Conservation (phyloP, 116 monocot species). For the Thalassia testudinum region DNA sequence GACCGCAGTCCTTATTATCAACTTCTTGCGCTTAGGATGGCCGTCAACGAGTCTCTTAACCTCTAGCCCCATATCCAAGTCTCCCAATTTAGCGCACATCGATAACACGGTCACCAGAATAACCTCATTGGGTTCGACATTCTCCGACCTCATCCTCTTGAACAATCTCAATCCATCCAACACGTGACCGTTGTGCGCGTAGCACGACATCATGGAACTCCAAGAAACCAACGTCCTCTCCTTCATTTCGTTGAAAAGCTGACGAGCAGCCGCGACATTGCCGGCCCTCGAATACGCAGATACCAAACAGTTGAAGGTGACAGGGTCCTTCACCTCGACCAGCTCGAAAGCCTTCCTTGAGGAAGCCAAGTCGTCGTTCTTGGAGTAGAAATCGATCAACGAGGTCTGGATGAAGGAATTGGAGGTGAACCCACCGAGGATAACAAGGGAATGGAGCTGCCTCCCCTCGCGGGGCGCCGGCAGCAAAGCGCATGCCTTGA, state of each 20-base stretch:
- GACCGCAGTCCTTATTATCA: constrained; percentile 66
- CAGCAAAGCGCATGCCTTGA: constrained; percentile 39
- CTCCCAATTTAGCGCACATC: constrained; percentile 55
- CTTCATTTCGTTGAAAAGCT: constrained; percentile 53
- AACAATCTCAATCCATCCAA: constrained; percentile 57
- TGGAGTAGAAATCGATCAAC: constrained; percentile 68
- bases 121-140: constrained; percentile 32
- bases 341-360: constrained; percentile 40
- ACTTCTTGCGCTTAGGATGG: constrained; percentile 12
- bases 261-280: constrained; percentile 29
- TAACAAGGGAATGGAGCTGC: constrained; percentile 30
- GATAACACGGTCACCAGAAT: constrained; percentile 67
- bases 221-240: constrained; percentile 54
- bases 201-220: constrained; percentile 82
- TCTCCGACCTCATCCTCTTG: constrained; percentile 36
- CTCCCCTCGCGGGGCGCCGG: constrained; percentile 21
- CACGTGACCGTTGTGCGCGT: constrained; percentile 36
- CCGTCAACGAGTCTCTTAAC: constrained; percentile 37
- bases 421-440: constrained; percentile 26
- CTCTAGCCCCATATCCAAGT: constrained; percentile 43
- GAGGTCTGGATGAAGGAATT: constrained; percentile 45
- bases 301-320: constrained; percentile 70
- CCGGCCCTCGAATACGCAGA: constrained; percentile 59
- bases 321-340: constrained; percentile 45
- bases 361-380: constrained; percentile 37